phyloP scores from a whole-genome alignment of 805 yeast species.

The Lipomyces anomalus region DNA sequence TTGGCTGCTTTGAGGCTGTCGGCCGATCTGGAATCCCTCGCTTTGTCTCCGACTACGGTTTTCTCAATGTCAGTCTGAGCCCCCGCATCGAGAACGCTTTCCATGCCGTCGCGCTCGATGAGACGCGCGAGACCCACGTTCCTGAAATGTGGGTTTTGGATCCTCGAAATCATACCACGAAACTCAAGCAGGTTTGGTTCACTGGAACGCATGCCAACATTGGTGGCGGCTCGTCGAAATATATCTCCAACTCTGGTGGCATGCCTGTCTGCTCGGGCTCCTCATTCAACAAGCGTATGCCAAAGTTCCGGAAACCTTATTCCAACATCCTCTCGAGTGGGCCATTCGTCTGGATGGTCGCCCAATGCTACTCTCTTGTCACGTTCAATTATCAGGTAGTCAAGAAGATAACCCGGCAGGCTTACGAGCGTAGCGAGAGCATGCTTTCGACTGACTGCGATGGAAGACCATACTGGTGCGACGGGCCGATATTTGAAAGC shows the following conservation, averaged over 20 bases:
- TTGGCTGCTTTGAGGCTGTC: not conserved
- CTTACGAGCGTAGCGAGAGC: not conserved
- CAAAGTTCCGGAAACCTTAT: not conserved
- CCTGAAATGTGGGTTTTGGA: not conserved
- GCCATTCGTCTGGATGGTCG: constrained; percentile 17
- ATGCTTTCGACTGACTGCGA: not conserved
- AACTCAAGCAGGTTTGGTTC: constrained; percentile 21
- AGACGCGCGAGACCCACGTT: not conserved
- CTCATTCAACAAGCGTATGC: not conserved
- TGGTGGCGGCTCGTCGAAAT: constrained; percentile 13
- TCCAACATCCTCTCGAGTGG: constrained; percentile 15
- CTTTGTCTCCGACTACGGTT: not conserved
- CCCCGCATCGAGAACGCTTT: constrained; percentile 1
- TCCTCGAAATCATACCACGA: not conserved
- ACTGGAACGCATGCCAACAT: constrained; percentile 14
- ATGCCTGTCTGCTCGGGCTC: too few relatives aligned
- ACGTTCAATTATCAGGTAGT: constrained; percentile 1
- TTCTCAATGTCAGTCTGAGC: not conserved
- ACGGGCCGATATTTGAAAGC: not conserved
- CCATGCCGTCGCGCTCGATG: constrained; percentile 2
- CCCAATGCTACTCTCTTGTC: constrained; percentile 1
- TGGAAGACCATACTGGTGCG: not conserved
- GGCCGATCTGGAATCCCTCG: not conserved
- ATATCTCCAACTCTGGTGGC: not conserved
- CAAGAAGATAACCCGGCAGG: not conserved